These are phyloP conservation scores for Porodaedalea pini DNA, from an alignment of 1,284 basidiomycete species.

Conservation along the genomic window DNA sequence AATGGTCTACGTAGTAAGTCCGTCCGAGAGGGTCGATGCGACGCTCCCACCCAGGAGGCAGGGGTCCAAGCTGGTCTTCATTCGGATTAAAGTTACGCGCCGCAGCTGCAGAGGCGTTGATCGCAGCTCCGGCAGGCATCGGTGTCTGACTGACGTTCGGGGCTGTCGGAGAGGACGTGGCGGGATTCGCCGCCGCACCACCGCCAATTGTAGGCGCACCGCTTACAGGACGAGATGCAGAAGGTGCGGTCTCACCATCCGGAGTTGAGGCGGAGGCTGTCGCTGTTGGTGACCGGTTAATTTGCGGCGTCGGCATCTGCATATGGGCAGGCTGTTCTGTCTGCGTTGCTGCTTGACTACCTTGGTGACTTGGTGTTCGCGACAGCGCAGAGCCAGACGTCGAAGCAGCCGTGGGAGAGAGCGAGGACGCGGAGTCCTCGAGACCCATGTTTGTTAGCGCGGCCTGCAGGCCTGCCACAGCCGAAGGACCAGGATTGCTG, in stretches of 20 bases:
- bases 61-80: slow-evolving; percentile 77
- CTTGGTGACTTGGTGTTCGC: slow-evolving; percentile 52
- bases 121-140: slow-evolving; percentile 24
- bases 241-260: slow-evolving; percentile 33
- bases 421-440: slow-evolving; percentile 50
- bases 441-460: slow-evolving; percentile 56
- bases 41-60: slow-evolving; percentile 89
- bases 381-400: slow-evolving; percentile 39
- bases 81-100: slow-evolving; percentile 81
- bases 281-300: slow-evolving; percentile 22
- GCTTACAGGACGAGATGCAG: slow-evolving; percentile 37
- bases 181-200: slow-evolving; percentile 24
- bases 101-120: slow-evolving; percentile 31
- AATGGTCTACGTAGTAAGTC: slow-evolving; percentile 93
- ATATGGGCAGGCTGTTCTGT: slow-evolving; percentile 36
- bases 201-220: slow-evolving; percentile 23
- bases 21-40: slow-evolving; percentile 88
- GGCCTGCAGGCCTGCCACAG: slow-evolving; percentile 51
- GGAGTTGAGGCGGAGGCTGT: slow-evolving; percentile 32
- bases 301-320: slow-evolving; percentile 38
- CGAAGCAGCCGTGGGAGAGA: slow-evolving; percentile 37
- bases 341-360: slow-evolving; percentile 32
- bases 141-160: slow-evolving; percentile 27
- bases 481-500: slow-evolving; percentile 69
- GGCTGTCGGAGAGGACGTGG: slow-evolving; percentile 16